Percentiles rank a stretch among this genome's conserved stretches.
Evolutionary conservation across 192 early-diverging fungal genomes (phyloP).

Genomic region (Coemansia sp.): DNA sequence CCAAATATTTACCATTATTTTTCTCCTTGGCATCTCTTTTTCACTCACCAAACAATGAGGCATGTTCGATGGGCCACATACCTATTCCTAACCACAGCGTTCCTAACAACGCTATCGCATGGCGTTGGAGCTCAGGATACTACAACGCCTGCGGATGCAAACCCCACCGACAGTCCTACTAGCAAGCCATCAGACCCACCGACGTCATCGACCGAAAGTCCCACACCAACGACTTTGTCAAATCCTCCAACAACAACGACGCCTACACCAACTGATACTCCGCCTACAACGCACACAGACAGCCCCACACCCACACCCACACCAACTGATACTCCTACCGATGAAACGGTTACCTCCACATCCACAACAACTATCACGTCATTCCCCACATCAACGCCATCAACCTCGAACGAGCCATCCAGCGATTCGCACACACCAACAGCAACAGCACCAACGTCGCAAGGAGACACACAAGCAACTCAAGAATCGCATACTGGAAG

Average conservation of each 20-base stretch:
- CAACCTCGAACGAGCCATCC: neutral
- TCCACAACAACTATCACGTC: neutral
- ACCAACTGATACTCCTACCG: neutral
- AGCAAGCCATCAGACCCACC: neutral
- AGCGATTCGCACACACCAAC: neutral
- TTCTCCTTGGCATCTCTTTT: too few species aligned
- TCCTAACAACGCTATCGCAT: neutral
- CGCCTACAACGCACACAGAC: neutral
- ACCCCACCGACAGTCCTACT: neutral
- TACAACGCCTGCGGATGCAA: neutral
- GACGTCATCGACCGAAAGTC: neutral
- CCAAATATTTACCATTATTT: neutral
- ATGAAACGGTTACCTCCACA: constrained; percentile 7
- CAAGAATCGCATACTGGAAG: neutral
- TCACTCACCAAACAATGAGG: neutral
- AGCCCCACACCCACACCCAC: neutral
- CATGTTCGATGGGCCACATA: neutral
- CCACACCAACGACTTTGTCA: neutral
- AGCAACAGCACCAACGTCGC: neutral
- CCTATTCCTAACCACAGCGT: neutral
- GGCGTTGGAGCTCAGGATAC: neutral
- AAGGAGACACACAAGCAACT: neutral
- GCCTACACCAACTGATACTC: neutral
- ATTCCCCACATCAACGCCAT: neutral
- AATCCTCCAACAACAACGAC: neutral